Evolutionary conservation across 257 asterid genomes (phyloP).

Genomic region (Gynochthodes officinalis): DNA sequence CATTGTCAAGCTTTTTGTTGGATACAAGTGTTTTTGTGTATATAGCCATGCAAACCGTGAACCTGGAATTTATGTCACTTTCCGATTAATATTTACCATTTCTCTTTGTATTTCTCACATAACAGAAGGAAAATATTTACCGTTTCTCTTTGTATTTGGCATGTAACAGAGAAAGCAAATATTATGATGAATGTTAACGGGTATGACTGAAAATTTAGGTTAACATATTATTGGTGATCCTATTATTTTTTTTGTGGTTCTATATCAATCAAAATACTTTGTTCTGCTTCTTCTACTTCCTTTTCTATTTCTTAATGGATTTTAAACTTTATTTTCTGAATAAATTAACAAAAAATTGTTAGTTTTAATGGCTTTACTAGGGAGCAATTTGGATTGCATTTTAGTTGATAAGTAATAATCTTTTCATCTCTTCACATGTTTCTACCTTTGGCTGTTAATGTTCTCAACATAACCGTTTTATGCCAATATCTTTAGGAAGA

Average conservation of each 20-base stretch:
- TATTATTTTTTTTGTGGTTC: no score
- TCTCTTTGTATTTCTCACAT: not conserved
- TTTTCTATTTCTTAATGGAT: not conserved
- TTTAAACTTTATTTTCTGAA: not conserved
- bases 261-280: no score
- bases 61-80: not conserved
- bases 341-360: not conserved
- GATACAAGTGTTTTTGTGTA: not conserved
- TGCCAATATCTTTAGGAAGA: conserved; percentile 49
- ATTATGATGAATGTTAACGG: not conserved
- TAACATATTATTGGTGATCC: no score
- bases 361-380: not conserved
- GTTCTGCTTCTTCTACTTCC: no score
- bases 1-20: not conserved
- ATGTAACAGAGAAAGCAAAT: not conserved
- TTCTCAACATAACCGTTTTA: not conserved
- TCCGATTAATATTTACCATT: not conserved
- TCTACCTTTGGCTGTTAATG: not conserved
- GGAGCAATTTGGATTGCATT: not conserved
- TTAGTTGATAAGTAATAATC: not conserved
- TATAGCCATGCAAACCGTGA: not conserved
- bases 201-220: no score
- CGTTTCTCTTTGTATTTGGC: not conserved
- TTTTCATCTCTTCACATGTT: not conserved
- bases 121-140: not conserved